These are phyloP conservation scores for Rhizopus sp. DNA, from an alignment of 371 early-diverging fungal genomes.

Conservation along the genomic window DNA sequence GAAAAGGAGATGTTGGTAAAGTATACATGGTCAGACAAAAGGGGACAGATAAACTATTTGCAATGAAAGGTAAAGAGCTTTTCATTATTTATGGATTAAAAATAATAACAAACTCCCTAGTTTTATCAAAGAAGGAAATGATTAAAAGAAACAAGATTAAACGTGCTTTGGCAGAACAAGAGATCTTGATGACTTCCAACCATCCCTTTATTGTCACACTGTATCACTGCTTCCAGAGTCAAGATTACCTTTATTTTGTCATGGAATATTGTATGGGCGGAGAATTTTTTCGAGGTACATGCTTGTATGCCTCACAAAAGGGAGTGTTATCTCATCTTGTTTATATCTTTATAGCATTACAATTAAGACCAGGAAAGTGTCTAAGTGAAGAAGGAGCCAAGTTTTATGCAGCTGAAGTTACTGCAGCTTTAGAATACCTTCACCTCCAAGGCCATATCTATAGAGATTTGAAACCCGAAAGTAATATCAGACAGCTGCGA, in stretches of 20 bases:
- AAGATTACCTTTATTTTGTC: slow-evolving; percentile 92
- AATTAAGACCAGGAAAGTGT: slow-evolving; percentile 83
- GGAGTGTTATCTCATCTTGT: neutral
- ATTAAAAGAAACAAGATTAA: slow-evolving; percentile 95
- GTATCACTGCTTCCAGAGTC: slow-evolving; percentile 95
- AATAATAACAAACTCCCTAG: slow-evolving; percentile 34
- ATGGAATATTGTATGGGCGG: slow-evolving; percentile 99
- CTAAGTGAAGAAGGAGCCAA: slow-evolving; percentile 86
- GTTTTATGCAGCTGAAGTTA: slow-evolving; percentile 98
- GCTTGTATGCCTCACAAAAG: neutral
- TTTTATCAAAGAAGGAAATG: slow-evolving; percentile 94
- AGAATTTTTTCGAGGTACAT: slow-evolving; percentile 90
- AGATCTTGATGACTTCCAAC: slow-evolving; percentile 89
- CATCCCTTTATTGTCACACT: slow-evolving; percentile 98
- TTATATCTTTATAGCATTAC: slow-evolving; percentile 59
- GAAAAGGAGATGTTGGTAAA: slow-evolving; percentile 96
- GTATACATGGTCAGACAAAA: slow-evolving; percentile 94
- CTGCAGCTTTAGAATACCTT: slow-evolving; percentile 91
- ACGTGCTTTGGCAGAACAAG: slow-evolving; percentile 95
- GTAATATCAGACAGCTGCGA: slow-evolving; percentile 50
- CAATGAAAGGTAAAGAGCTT: slow-evolving; percentile 80
- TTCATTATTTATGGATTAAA: slow-evolving; percentile 10
- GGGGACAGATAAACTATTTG: slow-evolving; percentile 81
- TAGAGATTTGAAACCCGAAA: slow-evolving; percentile 99
- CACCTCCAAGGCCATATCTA: slow-evolving; percentile 97